phyloP scores from a whole-genome alignment of 805 yeast species.

The Nakazawaea wickerhamii region DNA sequence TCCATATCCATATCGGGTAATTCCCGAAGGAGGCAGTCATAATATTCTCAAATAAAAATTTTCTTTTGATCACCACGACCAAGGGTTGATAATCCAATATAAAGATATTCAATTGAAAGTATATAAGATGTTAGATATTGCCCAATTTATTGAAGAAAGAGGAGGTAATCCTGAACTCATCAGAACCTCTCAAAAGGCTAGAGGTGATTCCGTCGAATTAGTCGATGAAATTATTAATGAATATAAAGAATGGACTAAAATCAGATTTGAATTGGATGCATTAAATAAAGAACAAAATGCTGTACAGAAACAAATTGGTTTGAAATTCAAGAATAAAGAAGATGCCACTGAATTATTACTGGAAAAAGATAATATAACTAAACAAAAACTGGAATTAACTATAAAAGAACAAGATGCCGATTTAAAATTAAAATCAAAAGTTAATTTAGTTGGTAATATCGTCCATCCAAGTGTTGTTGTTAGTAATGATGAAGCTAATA shows the following conservation, averaged over 20 bases:
- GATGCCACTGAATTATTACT: conserved; percentile 82
- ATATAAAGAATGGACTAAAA: conserved; percentile 88
- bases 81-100: neutral
- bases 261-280: conserved; percentile 86
- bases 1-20: neutral
- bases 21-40: neutral
- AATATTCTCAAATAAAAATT: too few relatives aligned
- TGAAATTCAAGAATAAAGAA: conserved; percentile 89
- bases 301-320: conserved; percentile 89
- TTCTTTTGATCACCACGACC: neutral
- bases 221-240: conserved; percentile 93
- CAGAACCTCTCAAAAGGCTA: conserved; percentile 83
- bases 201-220: conserved; percentile 90
- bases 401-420: conserved; percentile 79
- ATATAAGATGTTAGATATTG: conserved; percentile 78
- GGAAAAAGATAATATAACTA: conserved; percentile 70
- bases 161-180: conserved; percentile 94
- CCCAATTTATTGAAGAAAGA: conserved; percentile 88
- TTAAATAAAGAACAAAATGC: conserved; percentile 83
- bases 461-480: conserved; percentile 90
- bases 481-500: conserved; percentile 85
- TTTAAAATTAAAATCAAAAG: conserved; percentile 65
- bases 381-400: conserved; percentile 60
- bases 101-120: neutral
- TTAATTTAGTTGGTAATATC: conserved; percentile 86